A percentile compares a stretch with the other conserved stretches of the same genome.
These are phyloP conservation scores for Chytriomyces hyalinus DNA, from an alignment of 192 early-diverging fungal genomes.

Conservation along the genomic window DNA sequence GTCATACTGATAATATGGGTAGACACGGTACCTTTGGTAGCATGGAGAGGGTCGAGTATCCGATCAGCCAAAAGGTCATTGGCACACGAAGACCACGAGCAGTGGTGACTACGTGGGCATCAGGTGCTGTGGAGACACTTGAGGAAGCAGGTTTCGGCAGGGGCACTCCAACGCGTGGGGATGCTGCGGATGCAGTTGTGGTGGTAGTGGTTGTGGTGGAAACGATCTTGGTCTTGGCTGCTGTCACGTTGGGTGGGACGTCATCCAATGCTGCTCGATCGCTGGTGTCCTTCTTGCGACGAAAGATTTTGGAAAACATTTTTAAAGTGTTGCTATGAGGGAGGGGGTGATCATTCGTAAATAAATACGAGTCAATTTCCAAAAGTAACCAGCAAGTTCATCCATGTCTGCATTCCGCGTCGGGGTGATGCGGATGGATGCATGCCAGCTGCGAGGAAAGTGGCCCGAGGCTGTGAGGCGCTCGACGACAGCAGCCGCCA, in stretches of 20 bases:
- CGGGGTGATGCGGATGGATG: too few species aligned
- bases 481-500: too few species aligned
- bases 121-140: not conserved
- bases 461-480: too few species aligned
- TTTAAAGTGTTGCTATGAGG: not conserved
- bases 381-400: too few species aligned
- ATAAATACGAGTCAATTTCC: too few species aligned
- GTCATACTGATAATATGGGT: not conserved
- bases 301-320: not conserved
- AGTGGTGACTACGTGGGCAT: conserved; percentile 15
- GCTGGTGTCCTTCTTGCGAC: not conserved
- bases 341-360: too few species aligned
- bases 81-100: conserved; percentile 31
- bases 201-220: not conserved
- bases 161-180: conserved; percentile 1
- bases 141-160: too few species aligned
- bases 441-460: too few species aligned
- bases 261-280: not conserved
- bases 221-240: not conserved
- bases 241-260: not conserved
- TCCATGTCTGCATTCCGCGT: too few species aligned
- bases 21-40: conserved; percentile 16
- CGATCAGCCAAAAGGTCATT: conserved; percentile 32
- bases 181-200: not conserved
- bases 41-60: conserved; percentile 38